Conservation (phyloP, 768 basidiomycete genomes). For the Udeniomyces megalosporus region DNA sequence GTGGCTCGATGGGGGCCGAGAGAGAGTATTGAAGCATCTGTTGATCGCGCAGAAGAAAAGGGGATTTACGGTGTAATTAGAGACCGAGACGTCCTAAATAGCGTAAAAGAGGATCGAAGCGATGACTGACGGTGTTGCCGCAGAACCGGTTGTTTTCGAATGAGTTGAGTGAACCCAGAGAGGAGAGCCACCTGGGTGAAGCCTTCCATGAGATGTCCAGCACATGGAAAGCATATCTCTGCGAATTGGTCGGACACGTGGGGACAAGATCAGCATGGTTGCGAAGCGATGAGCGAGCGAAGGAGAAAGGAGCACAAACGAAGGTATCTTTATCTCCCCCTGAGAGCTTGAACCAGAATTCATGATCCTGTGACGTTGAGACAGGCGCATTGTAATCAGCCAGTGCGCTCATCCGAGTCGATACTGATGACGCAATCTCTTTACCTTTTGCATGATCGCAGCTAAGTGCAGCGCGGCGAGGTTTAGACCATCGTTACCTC, state of each 20-base stretch:
- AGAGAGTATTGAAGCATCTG: conserved; percentile 14
- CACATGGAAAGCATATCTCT: conserved; percentile 30
- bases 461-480: conserved; percentile 32
- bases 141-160: conserved; percentile 27
- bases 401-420: conserved; percentile 11
- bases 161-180: conserved; percentile 22
- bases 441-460: conserved; percentile 25
- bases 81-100: not conserved
- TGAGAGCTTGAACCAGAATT: conserved; percentile 28
- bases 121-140: conserved; percentile 29
- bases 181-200: conserved; percentile 29
- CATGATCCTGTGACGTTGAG: conserved; percentile 15
- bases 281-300: not conserved
- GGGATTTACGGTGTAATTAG: too few relatives aligned
- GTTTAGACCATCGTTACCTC: conserved; percentile 32
- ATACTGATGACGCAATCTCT: too few relatives aligned
- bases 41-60: too few relatives aligned
- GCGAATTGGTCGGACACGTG: not conserved
- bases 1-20: not conserved
- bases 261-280: too few relatives aligned
- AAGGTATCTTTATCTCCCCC: conserved; percentile 32
- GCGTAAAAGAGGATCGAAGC: too few relatives aligned
- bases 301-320: conserved; percentile 11
- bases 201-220: conserved; percentile 26
- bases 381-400: too few relatives aligned